These are phyloP conservation scores for Amylocarpus encephaloides DNA, from an alignment of 2,329 filamentous ascomycete genomes.

Conservation along the genomic window DNA sequence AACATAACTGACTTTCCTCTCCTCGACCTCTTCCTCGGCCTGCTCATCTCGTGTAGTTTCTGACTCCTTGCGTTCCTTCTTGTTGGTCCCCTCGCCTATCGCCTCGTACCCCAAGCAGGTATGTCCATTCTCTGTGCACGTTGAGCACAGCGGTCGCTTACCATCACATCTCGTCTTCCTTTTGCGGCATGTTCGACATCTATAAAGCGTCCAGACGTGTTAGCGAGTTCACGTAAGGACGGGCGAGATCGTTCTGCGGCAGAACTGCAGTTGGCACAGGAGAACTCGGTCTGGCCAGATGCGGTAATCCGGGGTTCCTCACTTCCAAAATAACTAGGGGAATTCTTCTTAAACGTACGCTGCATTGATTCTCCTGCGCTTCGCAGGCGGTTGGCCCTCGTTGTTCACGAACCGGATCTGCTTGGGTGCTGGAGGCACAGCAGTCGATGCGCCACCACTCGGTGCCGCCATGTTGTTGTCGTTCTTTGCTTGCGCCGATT, in stretches of 20 bases:
- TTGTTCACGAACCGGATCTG: slow-evolving; percentile 76
- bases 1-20: slow-evolving; percentile 4
- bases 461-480: slow-evolving; percentile 3
- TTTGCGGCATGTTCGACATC: slow-evolving; percentile 67
- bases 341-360: slow-evolving; percentile 49
- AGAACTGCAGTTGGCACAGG: background rate
- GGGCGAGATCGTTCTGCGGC: background rate
- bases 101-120: slow-evolving; percentile 60
- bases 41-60: slow-evolving; percentile 30
- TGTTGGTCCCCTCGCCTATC: slow-evolving; percentile 10
- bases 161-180: slow-evolving; percentile 71
- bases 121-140: slow-evolving; percentile 66
- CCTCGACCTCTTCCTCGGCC: slow-evolving; percentile 32
- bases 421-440: slow-evolving; percentile 37
- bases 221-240: slow-evolving; percentile 1
- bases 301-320: slow-evolving; percentile 4
- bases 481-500: slow-evolving; percentile 9
- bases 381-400: slow-evolving; percentile 73
- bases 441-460: slow-evolving; percentile 7
- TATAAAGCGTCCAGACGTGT: slow-evolving; percentile 27
- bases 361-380: slow-evolving; percentile 71
- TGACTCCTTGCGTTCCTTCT: slow-evolving; percentile 21
- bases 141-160: slow-evolving; percentile 65
- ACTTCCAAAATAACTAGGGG: background rate
- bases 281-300: background rate